A percentile compares a stretch with the other conserved stretches of the same genome.
These are phyloP conservation scores for Scheffersomyces segobiensis DNA, from an alignment of 1,139 yeast genomes.

Conservation along the genomic window DNA sequence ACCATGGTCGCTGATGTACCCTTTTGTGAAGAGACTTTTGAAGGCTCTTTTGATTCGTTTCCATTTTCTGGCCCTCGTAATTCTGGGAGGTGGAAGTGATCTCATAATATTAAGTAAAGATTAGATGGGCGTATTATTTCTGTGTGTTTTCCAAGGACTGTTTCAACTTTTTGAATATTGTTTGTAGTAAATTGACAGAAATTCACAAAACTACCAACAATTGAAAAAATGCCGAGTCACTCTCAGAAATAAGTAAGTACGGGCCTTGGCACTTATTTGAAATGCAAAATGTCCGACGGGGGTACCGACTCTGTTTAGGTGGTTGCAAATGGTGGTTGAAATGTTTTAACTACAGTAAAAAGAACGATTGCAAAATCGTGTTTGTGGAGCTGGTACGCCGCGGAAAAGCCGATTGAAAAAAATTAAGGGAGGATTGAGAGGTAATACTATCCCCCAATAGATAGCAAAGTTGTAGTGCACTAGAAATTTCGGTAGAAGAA, in stretches of 20 bases:
- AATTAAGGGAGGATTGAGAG: not conserved
- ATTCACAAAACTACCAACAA: not conserved
- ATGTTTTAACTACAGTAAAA: too few relatives aligned
- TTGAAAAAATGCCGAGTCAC: not conserved
- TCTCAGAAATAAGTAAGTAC: too few relatives aligned
- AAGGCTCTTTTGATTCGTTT: conserved; percentile 35
- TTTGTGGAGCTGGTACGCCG: not conserved
- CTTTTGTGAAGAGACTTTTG: conserved; percentile 26
- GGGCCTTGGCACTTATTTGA: not conserved
- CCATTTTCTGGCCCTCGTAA: conserved; percentile 40
- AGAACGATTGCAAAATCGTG: not conserved
- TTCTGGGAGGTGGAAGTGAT: conserved; percentile 47
- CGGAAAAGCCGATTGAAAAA: not conserved
- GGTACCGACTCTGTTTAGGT: not conserved
- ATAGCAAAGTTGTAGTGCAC: not conserved
- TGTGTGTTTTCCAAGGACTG: not conserved
- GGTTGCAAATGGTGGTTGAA: not conserved
- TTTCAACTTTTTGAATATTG: not conserved
- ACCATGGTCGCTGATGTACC: conserved; percentile 29
- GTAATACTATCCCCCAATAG: not conserved
- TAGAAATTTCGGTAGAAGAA: too few relatives aligned
- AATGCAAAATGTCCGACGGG: not conserved
- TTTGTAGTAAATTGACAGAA: not conserved
- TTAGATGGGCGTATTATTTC: not conserved
- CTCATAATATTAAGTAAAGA: conserved; percentile 22